These are phyloP conservation scores for Ramaria rubella DNA, from an alignment of 768 basidiomycete species.

Conservation along the genomic window DNA sequence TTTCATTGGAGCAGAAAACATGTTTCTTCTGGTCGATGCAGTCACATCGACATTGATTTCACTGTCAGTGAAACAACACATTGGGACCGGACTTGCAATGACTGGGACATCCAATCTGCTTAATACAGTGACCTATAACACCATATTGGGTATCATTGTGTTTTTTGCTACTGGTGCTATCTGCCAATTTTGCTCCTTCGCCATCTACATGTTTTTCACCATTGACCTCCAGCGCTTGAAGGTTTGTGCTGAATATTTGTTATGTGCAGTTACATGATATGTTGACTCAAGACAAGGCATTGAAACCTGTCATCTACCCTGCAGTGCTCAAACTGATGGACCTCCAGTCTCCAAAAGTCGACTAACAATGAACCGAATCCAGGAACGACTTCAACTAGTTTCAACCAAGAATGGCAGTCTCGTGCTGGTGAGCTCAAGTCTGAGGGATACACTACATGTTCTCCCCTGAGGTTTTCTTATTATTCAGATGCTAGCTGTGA, in stretches of 20 bases:
- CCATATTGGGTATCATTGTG: conserved; percentile 69
- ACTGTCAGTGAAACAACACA: conserved; percentile 83
- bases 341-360: background rate
- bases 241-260: conserved; percentile 33
- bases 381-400: conserved; percentile 53
- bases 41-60: conserved; percentile 81
- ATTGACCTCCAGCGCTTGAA: conserved; percentile 95
- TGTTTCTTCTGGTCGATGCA: conserved; percentile 89
- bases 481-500: conserved; percentile 66
- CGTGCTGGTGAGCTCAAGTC: conserved; percentile 34
- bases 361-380: conserved; percentile 15
- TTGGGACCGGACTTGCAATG: conserved; percentile 81
- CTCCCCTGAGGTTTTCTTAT: background rate
- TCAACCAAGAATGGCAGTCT: conserved; percentile 75
- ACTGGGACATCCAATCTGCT: conserved; percentile 90
- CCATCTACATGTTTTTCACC: conserved; percentile 85
- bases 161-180: conserved; percentile 73
- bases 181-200: conserved; percentile 89
- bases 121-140: conserved; percentile 84
- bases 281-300: conserved; percentile 59
- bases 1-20: conserved; percentile 95
- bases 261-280: conserved; percentile 70
- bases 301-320: conserved; percentile 40
- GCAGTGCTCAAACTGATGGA: conserved; percentile 20
- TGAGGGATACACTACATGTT: background rate